Percentiles rank a stretch among this genome's conserved stretches.
Conservation (phyloP, 2,329 filamentous ascomycete species). For the Sporothrix humicola region DNA sequence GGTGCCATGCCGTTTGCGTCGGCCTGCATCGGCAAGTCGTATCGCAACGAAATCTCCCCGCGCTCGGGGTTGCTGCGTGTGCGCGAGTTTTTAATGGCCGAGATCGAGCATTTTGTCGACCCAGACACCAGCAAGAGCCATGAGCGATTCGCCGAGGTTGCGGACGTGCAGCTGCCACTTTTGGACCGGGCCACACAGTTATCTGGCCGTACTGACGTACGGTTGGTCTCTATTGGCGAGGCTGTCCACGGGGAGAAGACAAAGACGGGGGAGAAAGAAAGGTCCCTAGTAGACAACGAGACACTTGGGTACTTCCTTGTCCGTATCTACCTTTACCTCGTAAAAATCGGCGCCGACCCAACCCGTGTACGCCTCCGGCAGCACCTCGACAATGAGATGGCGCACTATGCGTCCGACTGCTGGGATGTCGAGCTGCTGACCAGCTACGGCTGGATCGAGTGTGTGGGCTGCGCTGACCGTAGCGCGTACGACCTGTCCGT, state of each 20-base stretch:
- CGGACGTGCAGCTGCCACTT: slow-evolving; percentile 80
- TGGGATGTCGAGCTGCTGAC: slow-evolving; percentile 96
- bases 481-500: slow-evolving; percentile 94
- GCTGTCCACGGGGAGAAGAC: slow-evolving; percentile 76
- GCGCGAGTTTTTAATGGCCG: slow-evolving; percentile 97
- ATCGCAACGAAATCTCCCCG: slow-evolving; percentile 97
- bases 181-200: slow-evolving; percentile 86
- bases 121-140: slow-evolving; percentile 96
- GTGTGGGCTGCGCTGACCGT: slow-evolving; percentile 86
- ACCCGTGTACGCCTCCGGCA: slow-evolving; percentile 93
- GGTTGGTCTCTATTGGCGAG: slow-evolving; percentile 74
- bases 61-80: slow-evolving; percentile 89
- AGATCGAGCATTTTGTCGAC: slow-evolving; percentile 98
- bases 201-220: slow-evolving; percentile 64
- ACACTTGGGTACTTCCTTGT: slow-evolving; percentile 97
- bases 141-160: slow-evolving; percentile 81
- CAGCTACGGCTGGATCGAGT: slow-evolving; percentile 96
- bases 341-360: slow-evolving; percentile 85
- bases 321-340: slow-evolving; percentile 87
- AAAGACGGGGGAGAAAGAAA: too few relatives aligned
- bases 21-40: slow-evolving; percentile 95
- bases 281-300: slow-evolving; percentile 83
- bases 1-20: slow-evolving; percentile 95
- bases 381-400: slow-evolving; percentile 81
- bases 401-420: slow-evolving; percentile 95